Base-by-base conservation (phyloP, 306 rosid species). In the Carpinus viminea region DNA sequence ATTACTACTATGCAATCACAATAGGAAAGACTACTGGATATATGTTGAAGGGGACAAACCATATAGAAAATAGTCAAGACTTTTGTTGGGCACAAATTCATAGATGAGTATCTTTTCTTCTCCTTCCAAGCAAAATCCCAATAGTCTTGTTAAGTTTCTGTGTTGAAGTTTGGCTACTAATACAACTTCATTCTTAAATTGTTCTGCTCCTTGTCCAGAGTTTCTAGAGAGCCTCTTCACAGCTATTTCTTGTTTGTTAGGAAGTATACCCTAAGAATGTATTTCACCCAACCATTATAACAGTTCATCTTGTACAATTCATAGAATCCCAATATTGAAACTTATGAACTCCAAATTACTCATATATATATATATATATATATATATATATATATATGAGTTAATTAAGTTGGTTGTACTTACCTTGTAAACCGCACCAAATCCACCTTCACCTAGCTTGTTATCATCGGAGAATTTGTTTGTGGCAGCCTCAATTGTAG, bases 151-250 rank as follows among this genome's bases (percentile, higher is more conserved):
- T 15, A 91, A 72, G 60, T 87, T 90, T 80, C 90, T 73, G 45
- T 91, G 94, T 68, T 88, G 89, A 65, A 90, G 92, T 56, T 85
- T 84, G 5, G 93, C 94, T 28, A 91, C 82, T 45, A 91, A 34
- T 36, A 82, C 62, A 56, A 86, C 82, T 75, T 91, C 97, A 64
- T 85, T 89, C 73, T 83, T 88, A 76, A 91, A 89, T 82, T 91
- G 90, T 24, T 16, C 52, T 1, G 71, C 24, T 18, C 91, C 94
- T 84, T 92, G 97, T 8, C 57, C 38, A 15, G 94, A 88, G 20
- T 71, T 65, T 36, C 24, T 66, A 9, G 83, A 80, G 38, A 90
- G 86, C 81, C 94, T 88, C 68, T 92, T 90, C 64, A 92, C 94
- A 36, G 97, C 97, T 46, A 92, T 74, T 48, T 82, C 81, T 84